Conservation (phyloP, 768 basidiomycete species). For the Lentinula aciculospora region DNA sequence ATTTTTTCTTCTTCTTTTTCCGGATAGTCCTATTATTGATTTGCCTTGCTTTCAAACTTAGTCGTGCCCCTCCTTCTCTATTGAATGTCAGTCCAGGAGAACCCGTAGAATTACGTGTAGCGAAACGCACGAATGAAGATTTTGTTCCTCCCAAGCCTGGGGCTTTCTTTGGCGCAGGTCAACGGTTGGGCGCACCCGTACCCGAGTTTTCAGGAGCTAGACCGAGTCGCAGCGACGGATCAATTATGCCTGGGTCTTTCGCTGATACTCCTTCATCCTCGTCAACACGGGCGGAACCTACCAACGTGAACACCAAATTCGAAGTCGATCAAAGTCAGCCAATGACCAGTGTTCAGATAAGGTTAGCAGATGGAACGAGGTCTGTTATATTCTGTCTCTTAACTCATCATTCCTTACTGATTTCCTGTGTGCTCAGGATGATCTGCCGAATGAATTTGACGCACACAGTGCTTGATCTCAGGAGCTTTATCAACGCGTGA, state of each 20-base stretch:
- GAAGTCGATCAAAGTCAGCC: slow-evolving; percentile 80
- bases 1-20: slow-evolving; percentile 7
- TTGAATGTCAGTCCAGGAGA: slow-evolving; percentile 73
- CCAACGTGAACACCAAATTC: slow-evolving; percentile 49
- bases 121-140: slow-evolving; percentile 62
- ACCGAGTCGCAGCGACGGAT: slow-evolving; percentile 5
- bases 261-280: slow-evolving; percentile 22
- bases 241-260: slow-evolving; percentile 59
- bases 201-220: slow-evolving; percentile 30
- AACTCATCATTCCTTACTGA: background rate
- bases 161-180: slow-evolving; percentile 68
- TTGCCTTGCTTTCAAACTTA: slow-evolving; percentile 21
- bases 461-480: slow-evolving; percentile 81
- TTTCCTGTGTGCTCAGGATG: slow-evolving; percentile 40
- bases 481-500: slow-evolving; percentile 87
- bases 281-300: slow-evolving; percentile 20
- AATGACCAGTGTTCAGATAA: slow-evolving; percentile 84
- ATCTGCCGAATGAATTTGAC: slow-evolving; percentile 85
- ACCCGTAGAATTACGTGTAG: slow-evolving; percentile 78
- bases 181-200: slow-evolving; percentile 77
- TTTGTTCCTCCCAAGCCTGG: slow-evolving; percentile 55
- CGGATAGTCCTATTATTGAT: background rate
- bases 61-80: slow-evolving; percentile 73
- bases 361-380: slow-evolving; percentile 89
- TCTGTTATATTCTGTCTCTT: slow-evolving; percentile 20